Conservation (phyloP, 2,329 filamentous ascomycete species). For the Ophiostoma triangulosporum region DNA sequence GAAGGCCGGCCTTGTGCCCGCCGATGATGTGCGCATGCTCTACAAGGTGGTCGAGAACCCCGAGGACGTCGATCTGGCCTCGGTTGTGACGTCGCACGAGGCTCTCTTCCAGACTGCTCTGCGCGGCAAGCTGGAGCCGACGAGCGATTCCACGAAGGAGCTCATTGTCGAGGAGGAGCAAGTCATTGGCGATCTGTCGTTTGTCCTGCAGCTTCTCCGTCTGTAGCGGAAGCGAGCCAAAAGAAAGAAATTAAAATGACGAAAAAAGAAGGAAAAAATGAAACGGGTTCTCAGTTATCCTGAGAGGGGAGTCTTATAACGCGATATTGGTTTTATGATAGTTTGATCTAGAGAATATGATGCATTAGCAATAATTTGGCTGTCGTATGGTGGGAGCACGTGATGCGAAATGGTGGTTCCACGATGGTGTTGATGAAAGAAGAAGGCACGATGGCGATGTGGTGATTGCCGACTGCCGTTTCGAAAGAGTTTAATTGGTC, state of each 20-base stretch:
- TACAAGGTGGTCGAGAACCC: conserved; percentile 72
- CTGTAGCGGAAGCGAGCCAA: conserved; percentile 1
- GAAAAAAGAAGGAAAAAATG: not conserved
- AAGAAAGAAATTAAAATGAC: not conserved
- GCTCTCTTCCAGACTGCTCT: conserved; percentile 62
- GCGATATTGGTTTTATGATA: not conserved
- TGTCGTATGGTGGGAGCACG: not conserved
- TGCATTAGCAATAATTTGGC: not conserved
- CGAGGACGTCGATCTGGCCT: conserved; percentile 57
- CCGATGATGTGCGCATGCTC: conserved; percentile 92
- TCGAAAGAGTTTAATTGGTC: conserved; percentile 3
- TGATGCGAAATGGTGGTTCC: not conserved
- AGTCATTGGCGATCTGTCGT: conserved; percentile 14
- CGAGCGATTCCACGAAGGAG: conserved; percentile 33
- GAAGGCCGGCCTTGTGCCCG: conserved; percentile 79
- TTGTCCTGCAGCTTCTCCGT: conserved; percentile 13
- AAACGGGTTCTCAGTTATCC: not conserved
- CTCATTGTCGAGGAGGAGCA: conserved; percentile 74
- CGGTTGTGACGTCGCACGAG: conserved; percentile 55
- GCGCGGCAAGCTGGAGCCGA: conserved; percentile 60
- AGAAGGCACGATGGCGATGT: conserved; percentile 3
- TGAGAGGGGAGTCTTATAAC: not conserved
- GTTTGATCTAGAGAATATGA: not conserved
- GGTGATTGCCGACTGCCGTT: conserved; percentile 5
- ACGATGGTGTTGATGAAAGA: not conserved